Evolutionary conservation across 306 rosid genomes (phyloP), one percentile per base, ranked within the genome.

Genomic region (Acacia confusa): DNA sequence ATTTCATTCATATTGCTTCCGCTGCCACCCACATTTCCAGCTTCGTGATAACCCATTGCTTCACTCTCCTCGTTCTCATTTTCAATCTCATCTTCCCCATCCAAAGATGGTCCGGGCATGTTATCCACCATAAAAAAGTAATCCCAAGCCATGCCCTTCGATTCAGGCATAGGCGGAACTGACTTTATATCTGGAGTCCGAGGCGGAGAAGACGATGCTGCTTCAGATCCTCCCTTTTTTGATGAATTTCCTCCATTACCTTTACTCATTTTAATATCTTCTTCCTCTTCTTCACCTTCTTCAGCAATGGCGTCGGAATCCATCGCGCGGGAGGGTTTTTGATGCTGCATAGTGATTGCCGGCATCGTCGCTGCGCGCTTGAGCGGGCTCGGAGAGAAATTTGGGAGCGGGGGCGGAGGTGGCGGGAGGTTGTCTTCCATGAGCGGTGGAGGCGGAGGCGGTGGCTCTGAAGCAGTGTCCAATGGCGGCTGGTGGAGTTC

Each of bases 131-230:
- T 85, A 78, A 94, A 92, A 86, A 94, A 94, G 71, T 88, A 94
- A 65, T 94, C 98, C 98, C 98, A 94, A 22, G 94, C 84, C 88
- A 82, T 79, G 9, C 87, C 93, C 38, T 92, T 92, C 2, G 87
- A 81, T 60, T 90, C 98, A 67, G 98, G 94, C 91, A 82, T 80
- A 7, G 95, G 92, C 38, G 97, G 92, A 20, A 83, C 78, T 11
- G 81, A 68, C 85, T 89, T 90, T 79, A 74, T 70, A 72, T 82
- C 92, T 47, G 92, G 85, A 52, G 87, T 82, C 74, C 64, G 74
- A 3, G 88, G 86, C 40, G 84, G 52, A 0, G 92, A 82, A 20
- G 82, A 20, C 1, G 86, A 22, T 11, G 84, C 75, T 27, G 53
- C 50, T 22, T 57, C 53, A 20, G 87, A 67, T 69, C 80, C 73